A percentile compares a stretch with the other conserved stretches of the same genome.
Conservation (phyloP, 2,329 filamentous ascomycete genomes). For the Cladosporium sp. region DNA sequence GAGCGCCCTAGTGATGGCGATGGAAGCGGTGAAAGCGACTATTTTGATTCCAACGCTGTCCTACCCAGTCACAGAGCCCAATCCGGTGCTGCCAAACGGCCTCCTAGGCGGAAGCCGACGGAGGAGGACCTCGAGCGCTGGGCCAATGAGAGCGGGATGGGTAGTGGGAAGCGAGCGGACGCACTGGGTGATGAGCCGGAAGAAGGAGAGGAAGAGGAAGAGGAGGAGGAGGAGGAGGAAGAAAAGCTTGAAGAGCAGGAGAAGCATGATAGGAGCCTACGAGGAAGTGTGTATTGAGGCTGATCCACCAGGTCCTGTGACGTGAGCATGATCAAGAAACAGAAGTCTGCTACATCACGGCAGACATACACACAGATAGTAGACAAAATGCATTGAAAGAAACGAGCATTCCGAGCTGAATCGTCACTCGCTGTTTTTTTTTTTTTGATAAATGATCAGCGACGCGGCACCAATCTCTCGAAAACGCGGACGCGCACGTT, state of each 20-base stretch:
- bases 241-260: constrained; percentile 22
- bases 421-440: too few species aligned
- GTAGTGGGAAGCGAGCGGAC: constrained; percentile 38
- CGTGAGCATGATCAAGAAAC: too few species aligned
- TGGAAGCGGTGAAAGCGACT: constrained; percentile 3
- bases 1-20: background rate
- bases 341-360: too few species aligned
- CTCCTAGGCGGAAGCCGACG: constrained; percentile 43
- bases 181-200: constrained; percentile 39
- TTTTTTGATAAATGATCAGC: too few species aligned
- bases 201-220: constrained; percentile 19
- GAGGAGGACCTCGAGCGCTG: constrained; percentile 34
- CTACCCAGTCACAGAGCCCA: background rate
- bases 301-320: background rate
- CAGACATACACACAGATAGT: too few species aligned
- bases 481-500: too few species aligned
- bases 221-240: constrained; percentile 19
- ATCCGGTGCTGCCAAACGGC: constrained; percentile 5
- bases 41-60: constrained; percentile 12
- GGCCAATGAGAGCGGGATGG: constrained; percentile 45
- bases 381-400: too few species aligned
- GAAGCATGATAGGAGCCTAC: constrained; percentile 23
- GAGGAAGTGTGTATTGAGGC: constrained; percentile 22
- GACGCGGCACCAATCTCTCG: too few species aligned
- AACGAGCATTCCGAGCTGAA: too few species aligned